phyloP scores from a whole-genome alignment of 225 moss, liverwort and hornwort genomes.

The Asterella californica region DNA sequence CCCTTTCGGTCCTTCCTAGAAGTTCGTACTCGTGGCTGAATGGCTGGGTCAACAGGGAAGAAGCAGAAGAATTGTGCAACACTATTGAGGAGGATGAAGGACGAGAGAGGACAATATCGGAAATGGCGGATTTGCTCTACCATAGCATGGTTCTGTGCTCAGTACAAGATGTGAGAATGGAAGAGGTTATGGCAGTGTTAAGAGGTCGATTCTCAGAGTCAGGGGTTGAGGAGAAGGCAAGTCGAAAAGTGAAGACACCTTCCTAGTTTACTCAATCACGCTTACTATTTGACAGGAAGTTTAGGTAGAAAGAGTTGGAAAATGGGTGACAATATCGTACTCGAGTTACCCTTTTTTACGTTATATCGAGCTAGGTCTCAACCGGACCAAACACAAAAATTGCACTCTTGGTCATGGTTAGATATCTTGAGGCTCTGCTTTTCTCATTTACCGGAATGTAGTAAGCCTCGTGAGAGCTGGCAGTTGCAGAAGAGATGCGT shows the following conservation, averaged over 20 bases:
- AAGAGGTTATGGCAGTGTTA: constrained; percentile 75
- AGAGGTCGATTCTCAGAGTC: constrained; percentile 79
- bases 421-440: not conserved
- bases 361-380: not conserved
- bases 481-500: too few species aligned
- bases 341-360: not conserved
- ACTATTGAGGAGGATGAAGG: constrained; percentile 79
- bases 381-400: not conserved
- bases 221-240: constrained; percentile 83
- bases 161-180: constrained; percentile 77
- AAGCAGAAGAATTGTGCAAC: constrained; percentile 91
- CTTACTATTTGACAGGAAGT: not conserved
- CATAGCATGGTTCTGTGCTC: constrained; percentile 89
- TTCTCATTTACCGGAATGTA: too few species aligned
- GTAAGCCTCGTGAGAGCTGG: too few species aligned
- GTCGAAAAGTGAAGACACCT: constrained; percentile 23
- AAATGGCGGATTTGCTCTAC: constrained; percentile 98
- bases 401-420: not conserved
- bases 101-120: constrained; percentile 75
- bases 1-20: not conserved
- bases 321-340: not conserved
- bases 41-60: constrained; percentile 54
- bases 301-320: not conserved
- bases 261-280: not conserved
- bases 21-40: not conserved